Evolutionary conservation across 2,329 filamentous ascomycete species (phyloP).

Genomic region (Pyrenophora seminiperda): DNA sequence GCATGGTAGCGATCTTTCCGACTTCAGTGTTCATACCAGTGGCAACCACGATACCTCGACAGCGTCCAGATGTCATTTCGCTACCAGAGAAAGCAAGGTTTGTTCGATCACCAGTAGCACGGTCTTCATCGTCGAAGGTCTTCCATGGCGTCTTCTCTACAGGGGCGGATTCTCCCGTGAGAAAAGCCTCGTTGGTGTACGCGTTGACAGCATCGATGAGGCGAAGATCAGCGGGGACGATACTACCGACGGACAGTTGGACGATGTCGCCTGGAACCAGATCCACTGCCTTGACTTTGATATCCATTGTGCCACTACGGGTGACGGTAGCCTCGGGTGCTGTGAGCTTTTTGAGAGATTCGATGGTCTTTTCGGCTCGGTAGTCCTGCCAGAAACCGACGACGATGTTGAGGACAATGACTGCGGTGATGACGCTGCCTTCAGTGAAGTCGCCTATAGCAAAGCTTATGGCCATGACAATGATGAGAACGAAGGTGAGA

Average conservation of each 20-base stretch:
- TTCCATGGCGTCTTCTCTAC: slow-evolving; percentile 67
- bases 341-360: slow-evolving; percentile 49
- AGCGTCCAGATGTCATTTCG: slow-evolving; percentile 73
- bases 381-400: slow-evolving; percentile 63
- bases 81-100: slow-evolving; percentile 75
- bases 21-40: slow-evolving; percentile 78
- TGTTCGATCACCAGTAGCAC: slow-evolving; percentile 66
- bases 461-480: slow-evolving; percentile 72
- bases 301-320: slow-evolving; percentile 41
- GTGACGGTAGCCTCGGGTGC: slow-evolving; percentile 48
- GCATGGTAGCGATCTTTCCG: slow-evolving; percentile 72
- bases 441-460: slow-evolving; percentile 69
- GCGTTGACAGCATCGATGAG: slow-evolving; percentile 71
- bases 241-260: slow-evolving; percentile 59
- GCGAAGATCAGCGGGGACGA: slow-evolving; percentile 70
- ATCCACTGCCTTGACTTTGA: slow-evolving; percentile 45
- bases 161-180: slow-evolving; percentile 75
- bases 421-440: slow-evolving; percentile 66
- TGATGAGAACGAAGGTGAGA: slow-evolving; percentile 72
- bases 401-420: slow-evolving; percentile 70
- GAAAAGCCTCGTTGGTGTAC: slow-evolving; percentile 74
- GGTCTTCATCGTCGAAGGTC: slow-evolving; percentile 57
- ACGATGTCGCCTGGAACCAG: slow-evolving; percentile 50
- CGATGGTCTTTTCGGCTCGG: slow-evolving; percentile 50
- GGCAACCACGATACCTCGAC: slow-evolving; percentile 69